phyloP scores from a whole-genome alignment of 2,329 filamentous ascomycete species.

The Xylaria sp. region DNA sequence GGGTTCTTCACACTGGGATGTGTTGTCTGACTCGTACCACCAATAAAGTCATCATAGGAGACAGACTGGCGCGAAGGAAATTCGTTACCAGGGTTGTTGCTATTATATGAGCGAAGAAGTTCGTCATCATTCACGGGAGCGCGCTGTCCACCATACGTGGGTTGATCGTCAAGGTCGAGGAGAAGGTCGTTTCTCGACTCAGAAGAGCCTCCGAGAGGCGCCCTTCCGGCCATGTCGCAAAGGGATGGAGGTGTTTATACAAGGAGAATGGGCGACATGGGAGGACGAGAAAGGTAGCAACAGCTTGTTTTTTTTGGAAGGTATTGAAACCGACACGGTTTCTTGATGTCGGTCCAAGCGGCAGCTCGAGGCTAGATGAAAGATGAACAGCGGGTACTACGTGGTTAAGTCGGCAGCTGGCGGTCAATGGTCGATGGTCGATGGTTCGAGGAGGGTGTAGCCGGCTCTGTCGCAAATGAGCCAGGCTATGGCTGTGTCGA shows the following conservation, averaged over 20 bases:
- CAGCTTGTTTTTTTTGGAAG: neutral
- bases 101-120: conserved; percentile 74
- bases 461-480: conserved; percentile 24
- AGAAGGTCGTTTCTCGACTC: conserved; percentile 63
- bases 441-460: conserved; percentile 6
- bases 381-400: neutral
- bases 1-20: conserved; percentile 53
- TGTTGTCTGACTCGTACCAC: conserved; percentile 59
- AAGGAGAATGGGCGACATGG: conserved; percentile 42
- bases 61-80: conserved; percentile 77
- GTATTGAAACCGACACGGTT: conserved; percentile 1
- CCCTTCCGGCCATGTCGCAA: conserved; percentile 67
- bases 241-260: conserved; percentile 43
- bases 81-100: conserved; percentile 59
- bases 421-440: neutral
- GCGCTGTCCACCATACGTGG: conserved; percentile 75
- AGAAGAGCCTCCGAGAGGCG: conserved; percentile 57
- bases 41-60: conserved; percentile 95
- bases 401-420: neutral
- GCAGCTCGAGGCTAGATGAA: conserved; percentile 5
- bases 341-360: conserved; percentile 10
- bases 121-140: conserved; percentile 84
- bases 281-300: conserved; percentile 25
- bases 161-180: conserved; percentile 75
- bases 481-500: conserved; percentile 18